A percentile compares a stretch with the other conserved stretches of the same genome.
Evolutionary conservation across 2,329 filamentous ascomycete species (phyloP).

Genomic region (Arachnomyces sp.): DNA sequence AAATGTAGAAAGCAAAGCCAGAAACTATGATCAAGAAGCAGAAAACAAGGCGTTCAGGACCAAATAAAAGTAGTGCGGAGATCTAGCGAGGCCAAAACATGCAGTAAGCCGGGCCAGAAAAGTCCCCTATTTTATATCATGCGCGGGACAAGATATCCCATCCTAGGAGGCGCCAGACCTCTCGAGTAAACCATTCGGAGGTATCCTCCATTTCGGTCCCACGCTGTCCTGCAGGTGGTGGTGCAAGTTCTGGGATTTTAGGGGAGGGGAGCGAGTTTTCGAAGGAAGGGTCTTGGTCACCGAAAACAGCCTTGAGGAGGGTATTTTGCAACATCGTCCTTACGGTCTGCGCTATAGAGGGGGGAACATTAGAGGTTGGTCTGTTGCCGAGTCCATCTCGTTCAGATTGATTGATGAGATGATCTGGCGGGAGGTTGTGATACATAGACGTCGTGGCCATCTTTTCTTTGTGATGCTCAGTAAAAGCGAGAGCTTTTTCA

Average conservation of each 20-base stretch:
- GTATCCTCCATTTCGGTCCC: slow-evolving; percentile 23
- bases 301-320: slow-evolving; percentile 35
- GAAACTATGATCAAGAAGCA: too few species aligned
- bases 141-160: slow-evolving; percentile 42
- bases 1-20: too few species aligned
- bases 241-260: too few species aligned
- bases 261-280: slow-evolving; percentile 16
- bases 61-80: too few species aligned
- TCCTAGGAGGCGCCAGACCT: slow-evolving; percentile 50
- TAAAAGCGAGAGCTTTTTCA: slow-evolving; percentile 20
- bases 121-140: slow-evolving; percentile 14
- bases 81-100: too few species aligned
- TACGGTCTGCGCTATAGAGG: slow-evolving; percentile 14
- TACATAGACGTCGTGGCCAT: too few species aligned
- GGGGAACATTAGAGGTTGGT: not conserved
- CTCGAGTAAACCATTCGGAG: slow-evolving; percentile 46
- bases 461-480: slow-evolving; percentile 10
- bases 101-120: not conserved
- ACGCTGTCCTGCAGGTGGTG: not conserved
- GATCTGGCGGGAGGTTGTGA: too few species aligned
- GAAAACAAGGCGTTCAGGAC: too few species aligned
- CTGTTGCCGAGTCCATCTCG: not conserved
- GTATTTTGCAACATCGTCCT: slow-evolving; percentile 32
- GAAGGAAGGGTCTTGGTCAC: slow-evolving; percentile 24
- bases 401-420: too few species aligned